Evolutionary conservation across 2,329 filamentous ascomycete genomes (phyloP), one percentile per base, ranked within the genome.

Genomic region (Fusarium abutilonis): DNA sequence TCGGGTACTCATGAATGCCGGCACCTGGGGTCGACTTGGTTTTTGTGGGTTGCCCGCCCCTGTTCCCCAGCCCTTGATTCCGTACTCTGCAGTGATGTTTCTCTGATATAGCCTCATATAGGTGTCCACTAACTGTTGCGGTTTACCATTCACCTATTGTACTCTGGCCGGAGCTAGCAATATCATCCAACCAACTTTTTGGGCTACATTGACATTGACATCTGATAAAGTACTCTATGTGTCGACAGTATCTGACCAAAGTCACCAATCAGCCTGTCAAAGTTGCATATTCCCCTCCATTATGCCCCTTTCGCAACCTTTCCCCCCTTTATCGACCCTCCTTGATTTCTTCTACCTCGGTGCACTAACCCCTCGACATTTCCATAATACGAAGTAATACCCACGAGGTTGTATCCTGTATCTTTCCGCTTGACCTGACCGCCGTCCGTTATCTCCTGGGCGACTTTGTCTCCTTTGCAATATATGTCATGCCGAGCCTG

Each of bases 1-100:
- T 54, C 55, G 56, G 56, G 59, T 60, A 32, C 60, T 58, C 29
- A 39, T 54, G 42, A 44, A 29, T 29, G 40, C 40, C 17, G 14
- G 45, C 31, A 29, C 29, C 34, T 41, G 34, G 40, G 48, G 34
- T 43, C 36, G 47, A 28, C 28, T 28, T 34, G 13, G 31, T 14
- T 34, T 34, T 34, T 55, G 57, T 60, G 44, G 55, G 44, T 43
- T 53, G 41, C 49, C 39, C 32, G 41, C 40, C 56, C 58, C 50
- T 50, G 49, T 42, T 42, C 57, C 35, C 50, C 53, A 51, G 32
- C 32, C 29, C 31, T 28, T 42, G 10, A 40, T 9, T 21, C 9
- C 14, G 38, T 40, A 53, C 51, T 51, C 36, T 41, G 17, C 9
- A 52, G 36, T 54, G 40, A 26, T 50, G 41, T 51, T 52, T 44